Evolutionary conservation across 2,329 filamentous ascomycete genomes (phyloP), one percentile per base, ranked within the genome.

Genomic region (Penicillium sp.): DNA sequence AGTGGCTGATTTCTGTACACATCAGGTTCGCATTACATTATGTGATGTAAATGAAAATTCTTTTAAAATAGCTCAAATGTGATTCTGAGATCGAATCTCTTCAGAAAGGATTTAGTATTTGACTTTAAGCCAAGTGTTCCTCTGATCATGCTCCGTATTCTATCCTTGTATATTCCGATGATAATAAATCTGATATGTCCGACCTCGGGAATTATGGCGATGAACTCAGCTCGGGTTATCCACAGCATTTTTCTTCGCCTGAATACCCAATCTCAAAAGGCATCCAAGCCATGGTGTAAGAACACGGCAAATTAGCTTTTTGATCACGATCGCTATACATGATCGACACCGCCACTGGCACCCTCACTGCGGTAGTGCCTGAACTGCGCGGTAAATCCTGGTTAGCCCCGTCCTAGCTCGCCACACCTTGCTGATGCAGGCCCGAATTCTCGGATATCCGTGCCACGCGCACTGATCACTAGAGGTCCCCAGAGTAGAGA

Each of bases 321-420:
- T n/a, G 51, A 57, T 53, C 30, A 22, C 28, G 53, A 56, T 54
- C 50, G 37, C 31, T n/a, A 14, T 22, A n/a, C 10, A 33, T 14
- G 26, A 43, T 56, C 53, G 30, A 7, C 28, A 46, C 38, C 22
- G 37, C 45, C 41, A 28, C 7, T 40, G 46, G 45, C 36, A 26
- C n/a, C 14, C 35, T 37, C 30, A 10, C 33, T 38, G 38, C 44
- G 49, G 51, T 50, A 51, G 53, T 56, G 46, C 60, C 58, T 57
- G 52, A 53, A 38, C 42, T 59, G 59, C 55, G 61, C 53, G 59
- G 61, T 57, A 57, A 58, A 62, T 61, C 35, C 26, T 17, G 31
- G 46, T 58, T 56, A 46, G 40, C n/a, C 48, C 49, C 42, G 52
- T 56, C 33, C 28, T 35, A 28, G 30, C 31, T 50, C 22, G 28